Percentiles rank a stretch among this genome's conserved stretches.
Conservation (phyloP, 345 rosid species). For the Dipteronia dyeriana region DNA sequence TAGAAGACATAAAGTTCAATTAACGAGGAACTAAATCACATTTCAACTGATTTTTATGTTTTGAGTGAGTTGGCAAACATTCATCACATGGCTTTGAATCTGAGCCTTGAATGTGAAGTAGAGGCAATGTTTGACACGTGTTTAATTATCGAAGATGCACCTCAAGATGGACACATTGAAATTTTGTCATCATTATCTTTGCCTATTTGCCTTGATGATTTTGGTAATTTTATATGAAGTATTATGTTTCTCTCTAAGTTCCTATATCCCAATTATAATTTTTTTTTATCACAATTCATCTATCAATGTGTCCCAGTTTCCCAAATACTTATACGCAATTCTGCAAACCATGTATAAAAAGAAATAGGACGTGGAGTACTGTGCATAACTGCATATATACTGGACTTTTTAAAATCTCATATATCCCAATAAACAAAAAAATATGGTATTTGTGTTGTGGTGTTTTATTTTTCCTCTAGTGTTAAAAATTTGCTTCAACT, state of each 20-base stretch:
- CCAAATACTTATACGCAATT: neutral
- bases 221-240: conserved; percentile 1
- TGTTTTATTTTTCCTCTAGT: conserved; percentile 11
- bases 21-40: neutral
- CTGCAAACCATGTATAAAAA: too few relatives aligned
- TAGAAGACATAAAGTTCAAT: neutral
- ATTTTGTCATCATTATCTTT: neutral
- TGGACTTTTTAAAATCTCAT: neutral
- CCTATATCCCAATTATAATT: neutral
- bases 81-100: conserved; percentile 9
- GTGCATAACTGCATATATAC: neutral
- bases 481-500: neutral
- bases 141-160: neutral
- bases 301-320: neutral
- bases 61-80: conserved; percentile 1
- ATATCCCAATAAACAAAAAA: neutral
- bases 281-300: neutral
- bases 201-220: neutral
- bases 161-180: neutral
- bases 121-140: neutral
- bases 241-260: conserved; percentile 5
- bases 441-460: neutral
- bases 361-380: neutral
- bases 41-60: neutral
- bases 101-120: conserved; percentile 5